Percentiles rank a stretch among this genome's conserved stretches.
phyloP scores from a whole-genome alignment of 2,329 filamentous ascomycete genomes.

The Hypoxylon sp. region DNA sequence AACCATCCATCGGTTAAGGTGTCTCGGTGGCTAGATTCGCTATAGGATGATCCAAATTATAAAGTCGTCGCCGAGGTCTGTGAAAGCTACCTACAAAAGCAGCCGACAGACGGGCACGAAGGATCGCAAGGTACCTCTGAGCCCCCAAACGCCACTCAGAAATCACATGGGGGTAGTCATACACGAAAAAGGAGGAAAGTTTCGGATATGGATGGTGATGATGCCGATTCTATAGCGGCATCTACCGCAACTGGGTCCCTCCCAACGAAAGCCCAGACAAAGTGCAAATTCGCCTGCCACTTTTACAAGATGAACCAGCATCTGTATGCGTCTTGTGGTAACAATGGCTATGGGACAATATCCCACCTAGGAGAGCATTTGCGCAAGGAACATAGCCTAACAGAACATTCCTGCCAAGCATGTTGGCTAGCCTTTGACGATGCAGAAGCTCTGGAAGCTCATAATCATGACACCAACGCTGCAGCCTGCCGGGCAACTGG shows the following conservation, averaged over 20 bases:
- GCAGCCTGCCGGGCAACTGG: slow-evolving; percentile 4
- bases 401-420: neutral
- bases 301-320: slow-evolving; percentile 25
- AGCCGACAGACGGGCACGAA: neutral
- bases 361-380: slow-evolving; percentile 13
- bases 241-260: neutral
- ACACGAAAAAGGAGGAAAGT: neutral
- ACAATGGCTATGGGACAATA: slow-evolving; percentile 5
- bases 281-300: slow-evolving; percentile 12
- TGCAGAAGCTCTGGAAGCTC: neutral
- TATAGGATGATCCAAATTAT: slow-evolving; percentile 3
- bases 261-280: neutral
- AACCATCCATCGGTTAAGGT: neutral
- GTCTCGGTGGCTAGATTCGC: neutral
- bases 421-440: slow-evolving; percentile 13
- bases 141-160: too few relatives aligned
- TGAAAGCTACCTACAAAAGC: neutral
- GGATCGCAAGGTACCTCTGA: neutral
- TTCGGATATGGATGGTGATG: neutral
- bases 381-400: slow-evolving; percentile 6
- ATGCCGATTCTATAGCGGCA: neutral
- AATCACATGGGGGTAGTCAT: too few relatives aligned
- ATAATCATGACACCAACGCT: neutral
- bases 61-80: neutral
- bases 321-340: slow-evolving; percentile 1